Evolutionary conservation across 352 stramenopile genomes (phyloP), one percentile per base, ranked within the genome.

Genomic region (Nothophytophthora sp.): DNA sequence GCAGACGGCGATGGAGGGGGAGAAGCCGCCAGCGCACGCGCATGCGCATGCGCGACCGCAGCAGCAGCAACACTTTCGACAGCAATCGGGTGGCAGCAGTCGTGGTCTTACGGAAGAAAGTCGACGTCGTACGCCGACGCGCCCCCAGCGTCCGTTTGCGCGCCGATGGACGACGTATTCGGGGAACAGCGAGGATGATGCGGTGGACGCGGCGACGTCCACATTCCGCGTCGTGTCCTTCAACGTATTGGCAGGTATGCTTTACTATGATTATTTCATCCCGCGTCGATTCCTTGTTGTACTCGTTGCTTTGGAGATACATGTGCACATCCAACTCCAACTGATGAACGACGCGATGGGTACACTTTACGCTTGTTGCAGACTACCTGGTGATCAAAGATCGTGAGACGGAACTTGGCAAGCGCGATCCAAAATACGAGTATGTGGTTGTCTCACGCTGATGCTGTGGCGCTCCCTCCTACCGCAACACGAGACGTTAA

Each of bases 171-270:
- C 56, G 40, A 43, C 68, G 50, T 88, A 88, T 34, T 63, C 65
- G 18, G 27, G 50, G 20, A 56, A 48, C 23, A 28, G 27, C 1
- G 53, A 58, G 18, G 63, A 61, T 28, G 50, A 54, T 5, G 51
- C 50, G 9, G 57, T 66, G 5, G 43, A 55, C 25, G 27, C 52
- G 0, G 38, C 52, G 22, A 51, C 66, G 22, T 39, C 56, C 28
- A 80, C 73, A 37, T 88, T 90, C 50, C 79, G 79, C 45, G 69
- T 90, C 19, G 46, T 83, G 43, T 90, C 73, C 16, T 88, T 86
- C 64, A 90, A 90, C 41, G 78, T 86, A n/a, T 54, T 90, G 8
- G 76, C 79, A 35, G 78, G 75, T 86, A 39, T 2, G 22, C 6
- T 49, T 6, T 13, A 8, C 8, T 15, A 25, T n/a, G 6, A 30